Base-by-base conservation (phyloP, 1,284 basidiomycete genomes). In the Heterobasidion annosum region DNA sequence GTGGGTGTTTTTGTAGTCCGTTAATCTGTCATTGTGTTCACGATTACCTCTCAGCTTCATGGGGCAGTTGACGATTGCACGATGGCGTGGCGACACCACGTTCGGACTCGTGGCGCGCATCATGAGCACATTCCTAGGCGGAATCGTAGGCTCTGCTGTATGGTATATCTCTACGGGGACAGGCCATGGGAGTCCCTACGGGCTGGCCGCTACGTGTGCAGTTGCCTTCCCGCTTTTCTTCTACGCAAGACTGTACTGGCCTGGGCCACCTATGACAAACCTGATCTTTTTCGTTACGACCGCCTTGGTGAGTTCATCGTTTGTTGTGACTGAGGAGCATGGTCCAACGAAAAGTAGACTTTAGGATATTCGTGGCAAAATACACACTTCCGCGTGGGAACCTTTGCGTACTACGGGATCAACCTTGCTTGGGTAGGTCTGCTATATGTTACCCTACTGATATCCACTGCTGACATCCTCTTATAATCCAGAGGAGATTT, bases 151-250 rank as follows among this genome's bases (percentile, higher is more conserved):
- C 1, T 76, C 85, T 59, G 69, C 78, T 1, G 75, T 90, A 61
- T 91, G 88, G 88, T 90, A 91, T 63, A 82, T 89, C 34, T 87
- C 88, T 4, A 71, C 79, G 2, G 88, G 87, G 0, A 68, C 66
- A 3, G 84, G 85, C 0, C 59, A 62, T 12, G 91, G 89, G 1
- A 93, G 82, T 62, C 67, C 87, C 2, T 94, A 82, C 59, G 91
- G 88, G 0, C 67, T 95, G 5, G 88, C 80, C 0, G 88, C 81
- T 0, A 78, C 85, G 0, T 79, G 78, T 18, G 83, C 81, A 0
- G 80, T 93, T 7, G 79, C 76, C 35, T 89, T 88, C 61, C 89
- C 89, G 0, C 74, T 85, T 63, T 77, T 88, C 63, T 83, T 83
- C 62, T 81, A 79, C 68, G 71, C 76, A 37, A 74, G 88, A 25